These are phyloP conservation scores for Malbranchea cinnamomea DNA, from an alignment of 2,329 filamentous ascomycete species.

Conservation along the genomic window DNA sequence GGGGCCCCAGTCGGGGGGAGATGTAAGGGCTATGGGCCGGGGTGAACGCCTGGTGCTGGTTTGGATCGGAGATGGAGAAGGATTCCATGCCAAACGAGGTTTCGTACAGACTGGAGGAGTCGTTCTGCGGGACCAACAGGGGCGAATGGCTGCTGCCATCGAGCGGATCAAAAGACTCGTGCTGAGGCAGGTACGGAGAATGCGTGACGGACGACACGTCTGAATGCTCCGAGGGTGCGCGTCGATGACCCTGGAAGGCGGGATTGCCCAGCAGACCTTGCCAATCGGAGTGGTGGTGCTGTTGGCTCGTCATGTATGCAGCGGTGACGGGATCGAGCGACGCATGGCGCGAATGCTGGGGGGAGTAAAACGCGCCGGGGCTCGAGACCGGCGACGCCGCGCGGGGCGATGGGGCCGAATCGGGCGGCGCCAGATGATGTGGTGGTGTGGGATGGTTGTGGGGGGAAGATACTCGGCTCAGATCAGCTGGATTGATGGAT, in stretches of 20 bases:
- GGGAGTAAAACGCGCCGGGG: constrained; percentile 29
- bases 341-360: constrained; percentile 43
- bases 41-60: constrained; percentile 37
- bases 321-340: constrained; percentile 47
- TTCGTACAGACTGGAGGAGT: constrained; percentile 55
- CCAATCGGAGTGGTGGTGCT: constrained; percentile 42
- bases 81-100: constrained; percentile 63
- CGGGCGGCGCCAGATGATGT: constrained; percentile 8
- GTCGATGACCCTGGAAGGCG: constrained; percentile 65
- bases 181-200: constrained; percentile 65
- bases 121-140: constrained; percentile 56
- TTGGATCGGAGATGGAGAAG: constrained; percentile 63
- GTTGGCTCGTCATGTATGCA: constrained; percentile 38
- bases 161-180: constrained; percentile 64
- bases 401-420: constrained; percentile 7
- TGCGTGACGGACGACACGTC: constrained; percentile 75
- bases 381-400: constrained; percentile 8
- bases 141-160: constrained; percentile 63
- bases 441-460: constrained; percentile 24
- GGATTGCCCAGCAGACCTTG: constrained; percentile 37
- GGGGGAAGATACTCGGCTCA: constrained; percentile 31
- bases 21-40: constrained; percentile 59
- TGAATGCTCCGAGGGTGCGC: constrained; percentile 79
- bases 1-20: constrained; percentile 51
- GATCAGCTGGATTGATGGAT: constrained; percentile 32